phyloP scores from a whole-genome alignment of 31 red algal genomes.

The Odonthalia washingtoniensis region DNA sequence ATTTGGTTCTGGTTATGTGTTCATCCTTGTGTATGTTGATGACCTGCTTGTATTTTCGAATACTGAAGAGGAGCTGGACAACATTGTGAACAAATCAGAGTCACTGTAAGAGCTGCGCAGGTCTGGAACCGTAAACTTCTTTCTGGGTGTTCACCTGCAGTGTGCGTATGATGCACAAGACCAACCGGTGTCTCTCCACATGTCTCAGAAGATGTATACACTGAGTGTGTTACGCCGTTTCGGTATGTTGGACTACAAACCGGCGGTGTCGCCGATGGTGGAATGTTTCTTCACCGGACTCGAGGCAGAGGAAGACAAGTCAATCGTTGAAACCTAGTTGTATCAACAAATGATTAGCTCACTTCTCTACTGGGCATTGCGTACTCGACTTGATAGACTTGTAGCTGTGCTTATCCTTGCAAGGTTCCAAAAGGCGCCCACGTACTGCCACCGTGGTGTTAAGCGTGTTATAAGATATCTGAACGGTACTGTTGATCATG shows the following conservation, averaged over 20 bases:
- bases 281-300: slow-evolving; percentile 7
- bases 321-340: not conserved
- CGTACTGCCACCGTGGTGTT: not conserved
- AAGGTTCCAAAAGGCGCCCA: not conserved
- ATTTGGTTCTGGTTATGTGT: not conserved
- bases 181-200: not conserved
- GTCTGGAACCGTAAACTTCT: not conserved
- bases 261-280: not conserved
- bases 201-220: not conserved
- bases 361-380: slow-evolving; percentile 31
- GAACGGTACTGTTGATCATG: not conserved
- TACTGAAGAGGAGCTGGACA: not conserved
- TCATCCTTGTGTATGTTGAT: slow-evolving; percentile 22
- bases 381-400: slow-evolving; percentile 8
- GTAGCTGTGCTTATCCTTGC: not conserved
- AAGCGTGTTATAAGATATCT: slow-evolving; percentile 11
- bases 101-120: not conserved
- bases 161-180: not conserved
- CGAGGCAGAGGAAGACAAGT: not conserved
- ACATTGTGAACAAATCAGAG: not conserved
- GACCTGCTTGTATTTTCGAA: not conserved
- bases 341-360: slow-evolving; percentile 24
- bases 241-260: not conserved
- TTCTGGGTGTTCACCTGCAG: not conserved
- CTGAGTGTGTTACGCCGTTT: not conserved